These are phyloP conservation scores for Apium graveolens DNA, from an alignment of 129 eudicot genomes.

Conservation along the genomic window DNA sequence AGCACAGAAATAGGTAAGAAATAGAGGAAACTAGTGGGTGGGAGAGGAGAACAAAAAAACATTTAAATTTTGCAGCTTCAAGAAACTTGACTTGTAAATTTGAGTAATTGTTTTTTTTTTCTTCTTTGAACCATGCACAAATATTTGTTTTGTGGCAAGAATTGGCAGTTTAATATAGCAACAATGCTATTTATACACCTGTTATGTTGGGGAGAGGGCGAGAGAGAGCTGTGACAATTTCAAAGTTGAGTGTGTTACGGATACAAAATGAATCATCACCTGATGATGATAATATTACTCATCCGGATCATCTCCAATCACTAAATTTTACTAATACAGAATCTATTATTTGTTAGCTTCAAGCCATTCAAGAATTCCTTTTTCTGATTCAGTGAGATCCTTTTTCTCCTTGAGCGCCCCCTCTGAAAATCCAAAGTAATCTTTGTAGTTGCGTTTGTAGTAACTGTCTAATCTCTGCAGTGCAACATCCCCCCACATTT, in stretches of 20 bases:
- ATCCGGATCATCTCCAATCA: too few species aligned
- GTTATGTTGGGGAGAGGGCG: too few species aligned
- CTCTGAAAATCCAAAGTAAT: slow-evolving; percentile 64
- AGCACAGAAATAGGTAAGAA: background rate
- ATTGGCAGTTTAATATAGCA: background rate
- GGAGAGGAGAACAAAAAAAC: background rate
- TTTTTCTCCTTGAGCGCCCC: slow-evolving; percentile 52
- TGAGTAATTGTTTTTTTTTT: background rate
- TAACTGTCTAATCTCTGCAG: slow-evolving; percentile 71
- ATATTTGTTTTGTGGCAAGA: background rate
- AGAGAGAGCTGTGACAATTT: too few species aligned
- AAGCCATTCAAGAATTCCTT: slow-evolving; percentile 92
- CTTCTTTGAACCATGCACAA: background rate
- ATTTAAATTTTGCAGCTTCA: background rate
- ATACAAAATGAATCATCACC: too few species aligned
- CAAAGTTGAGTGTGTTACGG: too few species aligned
- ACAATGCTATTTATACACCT: too few species aligned
- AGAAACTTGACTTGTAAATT: background rate
- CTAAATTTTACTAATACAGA: too few species aligned
- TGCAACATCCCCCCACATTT: background rate
- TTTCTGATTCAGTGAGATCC: slow-evolving; percentile 79
- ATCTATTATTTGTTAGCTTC: slow-evolving; percentile 62
- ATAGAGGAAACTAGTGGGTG: background rate
- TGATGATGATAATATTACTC: too few species aligned
- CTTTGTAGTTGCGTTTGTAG: slow-evolving; percentile 92